phyloP scores from a whole-genome alignment of 1,284 basidiomycete genomes.

The Cystobasidium slooffiae region DNA sequence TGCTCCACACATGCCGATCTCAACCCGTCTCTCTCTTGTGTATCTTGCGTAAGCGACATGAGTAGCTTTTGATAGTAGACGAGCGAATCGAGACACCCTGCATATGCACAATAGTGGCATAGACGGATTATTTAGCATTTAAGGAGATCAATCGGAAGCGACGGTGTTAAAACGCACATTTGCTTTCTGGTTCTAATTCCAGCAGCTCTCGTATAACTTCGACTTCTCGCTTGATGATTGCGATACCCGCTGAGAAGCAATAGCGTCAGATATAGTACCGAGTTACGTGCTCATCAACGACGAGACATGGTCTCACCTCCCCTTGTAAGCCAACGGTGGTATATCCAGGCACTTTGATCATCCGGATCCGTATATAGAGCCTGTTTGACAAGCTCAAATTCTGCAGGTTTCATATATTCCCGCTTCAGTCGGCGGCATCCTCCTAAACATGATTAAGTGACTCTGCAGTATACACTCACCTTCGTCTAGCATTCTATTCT shows the following conservation, averaged over 20 bases:
- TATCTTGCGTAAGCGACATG: neutral
- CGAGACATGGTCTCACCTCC: slow-evolving; percentile 60
- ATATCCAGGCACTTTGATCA: slow-evolving; percentile 97
- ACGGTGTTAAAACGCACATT: slow-evolving; percentile 67
- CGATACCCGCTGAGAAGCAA: slow-evolving; percentile 62
- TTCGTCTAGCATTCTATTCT: slow-evolving; percentile 40
- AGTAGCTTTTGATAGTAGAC: slow-evolving; percentile 56
- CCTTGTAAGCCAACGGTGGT: slow-evolving; percentile 93
- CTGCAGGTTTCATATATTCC: no score
- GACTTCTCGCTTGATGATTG: slow-evolving; percentile 77
- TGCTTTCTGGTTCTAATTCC: slow-evolving; percentile 87
- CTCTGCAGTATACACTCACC: slow-evolving; percentile 29
- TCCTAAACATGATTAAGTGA: no score
- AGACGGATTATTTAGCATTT: neutral
- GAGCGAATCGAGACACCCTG: slow-evolving; percentile 93
- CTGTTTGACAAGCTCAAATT: slow-evolving; percentile 88
- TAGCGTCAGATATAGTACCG: neutral
- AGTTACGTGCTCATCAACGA: neutral
- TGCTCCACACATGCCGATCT: slow-evolving; percentile 60
- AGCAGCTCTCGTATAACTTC: slow-evolving; percentile 79
- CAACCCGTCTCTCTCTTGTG: neutral
- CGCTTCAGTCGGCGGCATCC: no score
- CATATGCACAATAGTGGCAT: neutral
- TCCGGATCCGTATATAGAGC: slow-evolving; percentile 96
- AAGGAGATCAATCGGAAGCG: neutral